Evolutionary conservation across 2,329 filamentous ascomycete genomes (phyloP), one percentile per base, ranked within the genome.

Genomic region (Ascochyta rabiei): DNA sequence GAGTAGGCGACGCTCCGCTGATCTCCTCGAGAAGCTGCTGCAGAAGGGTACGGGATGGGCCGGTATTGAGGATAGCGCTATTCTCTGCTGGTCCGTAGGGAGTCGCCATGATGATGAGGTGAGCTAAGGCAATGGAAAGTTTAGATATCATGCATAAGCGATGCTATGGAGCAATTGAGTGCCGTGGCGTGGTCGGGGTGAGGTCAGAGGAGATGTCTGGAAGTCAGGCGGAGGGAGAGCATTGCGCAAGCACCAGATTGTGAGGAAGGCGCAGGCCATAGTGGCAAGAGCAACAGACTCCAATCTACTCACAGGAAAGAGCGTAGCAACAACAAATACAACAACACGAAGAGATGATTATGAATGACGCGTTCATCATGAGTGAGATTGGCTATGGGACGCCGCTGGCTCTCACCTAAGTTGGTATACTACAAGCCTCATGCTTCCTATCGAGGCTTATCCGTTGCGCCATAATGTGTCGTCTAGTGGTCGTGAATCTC

Each of bases 351-450:
- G 15, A 18, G 18, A 39, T 12, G 28, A 15, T 12, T 24, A 18
- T 15, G n/a, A n/a, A n/a, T 13, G 18, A 16, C 41, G 19, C 39
- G 26, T 47, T 67, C 61, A 63, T 70, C 61, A 68, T 59, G 61
- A 52, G 66, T 67, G 57, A 50, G 61, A 63, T 64, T 64, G 50
- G 61, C 60, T 67, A 63, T 57, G 52, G 61, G 50, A 62, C 63
- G 60, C 57, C 56, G 63, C 59, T 60, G 56, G 56, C 49, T 64
- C 66, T 69, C 68, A 71, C 64, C 64, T 61, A 45, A 51, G 53
- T 61, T 67, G 66, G 65, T 72, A 68, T 69, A 64, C 65, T 68
- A 69, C 64, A 68, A 62, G 63, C 62, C 64, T 63, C 59, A 31
- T 58, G 64, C 61, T 70, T 70, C 62, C 61, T 65, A 53, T 60